Evolutionary conservation across 2,329 filamentous ascomycete genomes (phyloP).

Genomic region (Tolypocladium amazonense): DNA sequence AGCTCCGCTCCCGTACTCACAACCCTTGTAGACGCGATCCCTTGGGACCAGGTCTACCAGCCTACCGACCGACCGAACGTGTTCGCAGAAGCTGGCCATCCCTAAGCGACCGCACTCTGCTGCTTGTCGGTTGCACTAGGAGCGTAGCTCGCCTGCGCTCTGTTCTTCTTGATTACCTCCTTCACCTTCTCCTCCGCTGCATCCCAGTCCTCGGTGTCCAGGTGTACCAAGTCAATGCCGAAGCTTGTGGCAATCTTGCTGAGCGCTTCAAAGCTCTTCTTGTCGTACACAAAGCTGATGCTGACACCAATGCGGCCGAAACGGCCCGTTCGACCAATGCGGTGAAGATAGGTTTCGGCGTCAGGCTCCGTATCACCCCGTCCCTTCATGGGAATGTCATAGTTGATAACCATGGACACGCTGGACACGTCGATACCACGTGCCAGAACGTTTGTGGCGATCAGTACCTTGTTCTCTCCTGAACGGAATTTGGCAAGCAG

Average conservation of each 20-base stretch:
- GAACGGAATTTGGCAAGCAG: constrained; percentile 80
- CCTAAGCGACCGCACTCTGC: constrained; percentile 18
- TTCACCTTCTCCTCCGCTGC: constrained; percentile 75
- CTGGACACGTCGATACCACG: constrained; percentile 87
- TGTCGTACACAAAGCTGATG: constrained; percentile 87
- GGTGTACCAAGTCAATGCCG: constrained; percentile 66
- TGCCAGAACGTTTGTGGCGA: constrained; percentile 92
- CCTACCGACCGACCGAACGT: not conserved
- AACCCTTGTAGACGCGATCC: not conserved
- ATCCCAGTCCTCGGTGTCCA: constrained; percentile 87
- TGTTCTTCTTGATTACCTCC: constrained; percentile 63
- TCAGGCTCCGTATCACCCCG: constrained; percentile 74
- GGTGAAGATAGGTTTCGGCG: constrained; percentile 91
- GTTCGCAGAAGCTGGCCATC: constrained; percentile 8
- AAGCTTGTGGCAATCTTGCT: constrained; percentile 73
- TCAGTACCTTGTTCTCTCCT: constrained; percentile 87
- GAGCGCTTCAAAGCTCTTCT: constrained; percentile 69
- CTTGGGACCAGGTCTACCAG: not conserved
- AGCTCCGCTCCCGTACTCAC: not conserved
- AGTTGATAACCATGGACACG: constrained; percentile 98
- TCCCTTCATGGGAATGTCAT: constrained; percentile 72
- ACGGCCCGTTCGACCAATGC: constrained; percentile 91
- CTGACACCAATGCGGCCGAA: constrained; percentile 95
- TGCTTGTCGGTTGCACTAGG: constrained; percentile 31
- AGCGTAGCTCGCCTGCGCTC: constrained; percentile 44